Evolutionary conservation across 1,139 yeast genomes (phyloP), one percentile per base, ranked within the genome.

Genomic region (Ogataea hybrid): DNA sequence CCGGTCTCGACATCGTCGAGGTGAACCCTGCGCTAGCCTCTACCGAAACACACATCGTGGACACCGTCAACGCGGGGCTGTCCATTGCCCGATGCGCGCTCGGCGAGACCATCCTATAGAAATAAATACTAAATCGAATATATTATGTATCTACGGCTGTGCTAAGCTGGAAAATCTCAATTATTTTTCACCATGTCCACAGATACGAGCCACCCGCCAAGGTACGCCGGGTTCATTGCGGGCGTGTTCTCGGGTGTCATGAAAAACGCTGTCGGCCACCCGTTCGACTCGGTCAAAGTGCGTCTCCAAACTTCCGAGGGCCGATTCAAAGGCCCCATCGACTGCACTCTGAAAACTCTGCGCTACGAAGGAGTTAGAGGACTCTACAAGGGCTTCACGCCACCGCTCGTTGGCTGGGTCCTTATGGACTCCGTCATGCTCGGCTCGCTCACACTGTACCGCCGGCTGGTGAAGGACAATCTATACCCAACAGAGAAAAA

Each of bases 331-430:
- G 96, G 95, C 2, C 95, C 96, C 0, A 58, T 85, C 56, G 95
- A 88, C 59, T 86, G 95, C 62, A 80, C 85, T 3, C 56, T 71
- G 57, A 81, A 84, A 59, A 88, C 96, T 0, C 57, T 85, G 18
- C 70, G 68, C 47, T 77, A 81, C 25, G 96, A 88, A 59, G 96
- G 96, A 3, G 51, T 81, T 3, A 65, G 71, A 21, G 96, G 95
- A 0, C 77, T 88, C 41, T 88, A 87, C 60, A 80, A 88, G 55
- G 96, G 96, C 0, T 88, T 89, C 51, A 86, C 96, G 0, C 96
- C 96, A 6, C 96, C 96, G 1, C 68, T 89, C 50, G 78, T 87
- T 12, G 97, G 96, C 0, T 89, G 96, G 96, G 88, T 89, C 54
- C 65, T 85, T 47, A 88, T 89, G 96, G 97, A 89, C 59, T 78